A percentile compares a stretch with the other conserved stretches of the same genome.
Conservation (phyloP, 768 basidiomycete genomes). For the Pleurotus sapidus region DNA sequence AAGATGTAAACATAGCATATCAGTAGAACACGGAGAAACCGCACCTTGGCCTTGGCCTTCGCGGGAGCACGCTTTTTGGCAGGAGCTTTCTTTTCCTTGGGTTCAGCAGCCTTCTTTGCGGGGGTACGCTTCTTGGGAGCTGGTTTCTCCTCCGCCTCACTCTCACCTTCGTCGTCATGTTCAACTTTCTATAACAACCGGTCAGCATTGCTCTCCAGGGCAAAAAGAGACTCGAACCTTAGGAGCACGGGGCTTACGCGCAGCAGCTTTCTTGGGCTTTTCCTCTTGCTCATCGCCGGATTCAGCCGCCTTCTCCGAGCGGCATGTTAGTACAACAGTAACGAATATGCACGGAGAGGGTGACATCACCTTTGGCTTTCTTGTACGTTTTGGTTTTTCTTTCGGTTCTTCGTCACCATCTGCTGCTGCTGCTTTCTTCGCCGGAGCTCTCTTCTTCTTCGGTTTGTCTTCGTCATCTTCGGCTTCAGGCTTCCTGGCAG, state of each 20-base stretch:
- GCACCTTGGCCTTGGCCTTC: constrained; percentile 25
- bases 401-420: constrained; percentile 33
- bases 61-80: constrained; percentile 39
- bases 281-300: constrained; percentile 25
- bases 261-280: constrained; percentile 23
- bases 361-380: constrained; percentile 17
- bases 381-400: constrained; percentile 12
- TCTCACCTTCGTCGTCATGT: constrained; percentile 29
- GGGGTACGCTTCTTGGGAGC: constrained; percentile 34
- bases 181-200: constrained; percentile 15
- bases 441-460: constrained; percentile 31
- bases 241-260: constrained; percentile 10
- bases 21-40: too few relatives aligned
- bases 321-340: neutral
- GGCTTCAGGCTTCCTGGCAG: constrained; percentile 57
- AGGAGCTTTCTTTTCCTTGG: constrained; percentile 38
- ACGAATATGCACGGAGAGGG: too few relatives aligned
- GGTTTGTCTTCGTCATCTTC: constrained; percentile 38
- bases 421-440: constrained; percentile 43
- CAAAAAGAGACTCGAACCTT: constrained; percentile 22
- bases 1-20: constrained; percentile 1
- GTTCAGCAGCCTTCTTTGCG: constrained; percentile 20
- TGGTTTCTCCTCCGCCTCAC: constrained; percentile 28
- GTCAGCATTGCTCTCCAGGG: neutral
- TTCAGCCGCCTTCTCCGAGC: constrained; percentile 18